These are phyloP conservation scores for Miscanthus lutarioriparius DNA, from an alignment of 176 grass and related monocot species.

Conservation along the genomic window DNA sequence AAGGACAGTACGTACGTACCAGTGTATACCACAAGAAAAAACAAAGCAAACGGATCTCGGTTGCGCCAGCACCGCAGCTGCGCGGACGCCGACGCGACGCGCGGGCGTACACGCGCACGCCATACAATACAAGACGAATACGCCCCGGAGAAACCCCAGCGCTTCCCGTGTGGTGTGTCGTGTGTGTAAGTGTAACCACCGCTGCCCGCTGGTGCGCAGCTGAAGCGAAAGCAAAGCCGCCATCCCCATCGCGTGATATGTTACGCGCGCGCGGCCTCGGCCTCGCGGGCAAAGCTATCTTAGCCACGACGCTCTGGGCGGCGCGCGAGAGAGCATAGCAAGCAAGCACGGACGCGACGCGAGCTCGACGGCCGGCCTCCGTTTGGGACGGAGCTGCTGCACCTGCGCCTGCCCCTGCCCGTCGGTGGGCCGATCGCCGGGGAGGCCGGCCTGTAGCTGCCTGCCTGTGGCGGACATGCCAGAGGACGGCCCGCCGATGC, in stretches of 20 bases:
- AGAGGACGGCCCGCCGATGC: not conserved
- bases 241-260: not conserved
- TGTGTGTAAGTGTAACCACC: not conserved
- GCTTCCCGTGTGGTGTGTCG: not conserved
- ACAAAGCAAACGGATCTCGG: slow-evolving; percentile 15
- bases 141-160: not conserved
- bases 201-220: not conserved
- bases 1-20: not conserved
- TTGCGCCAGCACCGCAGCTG: not conserved
- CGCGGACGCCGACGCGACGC: not conserved
- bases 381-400: not conserved
- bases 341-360: not conserved
- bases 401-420: not conserved
- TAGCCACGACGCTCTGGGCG: not conserved
- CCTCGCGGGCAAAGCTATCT: not conserved
- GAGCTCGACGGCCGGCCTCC: not conserved
- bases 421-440: not conserved
- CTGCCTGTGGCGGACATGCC: too few species aligned
- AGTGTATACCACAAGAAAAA: not conserved
- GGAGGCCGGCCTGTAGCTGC: not conserved
- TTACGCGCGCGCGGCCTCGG: not conserved
- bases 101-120: slow-evolving; percentile 2
- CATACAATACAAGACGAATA: not conserved
- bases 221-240: slow-evolving; percentile 30
- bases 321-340: not conserved